Evolutionary conservation across 2,329 filamentous ascomycete genomes (phyloP).

Genomic region (Knufia petricola): DNA sequence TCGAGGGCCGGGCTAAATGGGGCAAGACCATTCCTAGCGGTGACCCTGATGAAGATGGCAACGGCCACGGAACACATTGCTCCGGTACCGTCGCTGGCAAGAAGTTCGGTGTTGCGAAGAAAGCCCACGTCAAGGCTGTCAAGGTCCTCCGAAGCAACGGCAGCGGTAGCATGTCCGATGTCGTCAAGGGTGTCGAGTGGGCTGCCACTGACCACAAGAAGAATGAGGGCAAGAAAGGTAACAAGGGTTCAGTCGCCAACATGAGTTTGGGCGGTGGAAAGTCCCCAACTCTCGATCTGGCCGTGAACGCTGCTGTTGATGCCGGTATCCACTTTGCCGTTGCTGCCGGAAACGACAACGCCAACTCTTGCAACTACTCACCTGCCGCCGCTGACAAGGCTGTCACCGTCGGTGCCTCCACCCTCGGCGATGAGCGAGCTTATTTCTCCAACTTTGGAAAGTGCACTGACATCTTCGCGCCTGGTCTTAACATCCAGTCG

Average conservation of each 20-base stretch:
- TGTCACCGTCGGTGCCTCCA: slow-evolving; percentile 91
- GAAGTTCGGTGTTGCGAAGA: slow-evolving; percentile 99
- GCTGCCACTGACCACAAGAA: slow-evolving; percentile 71
- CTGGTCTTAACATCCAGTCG: slow-evolving; percentile 90
- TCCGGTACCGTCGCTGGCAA: slow-evolving; percentile 95
- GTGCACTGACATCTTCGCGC: slow-evolving; percentile 98
- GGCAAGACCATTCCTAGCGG: slow-evolving; percentile 86
- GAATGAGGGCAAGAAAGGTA: slow-evolving; percentile 75
- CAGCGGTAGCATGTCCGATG: slow-evolving; percentile 96
- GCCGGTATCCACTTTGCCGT: slow-evolving; percentile 95
- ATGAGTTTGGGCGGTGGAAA: slow-evolving; percentile 99
- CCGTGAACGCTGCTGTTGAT: slow-evolving; percentile 86
- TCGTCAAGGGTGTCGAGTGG: slow-evolving; percentile 96
- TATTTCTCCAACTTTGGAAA: slow-evolving; percentile 99
- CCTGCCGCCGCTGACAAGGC: slow-evolving; percentile 85
- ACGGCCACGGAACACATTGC: slow-evolving; percentile 98
- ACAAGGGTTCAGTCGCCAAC: slow-evolving; percentile 98
- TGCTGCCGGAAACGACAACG: slow-evolving; percentile 96
- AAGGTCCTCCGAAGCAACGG: slow-evolving; percentile 98
- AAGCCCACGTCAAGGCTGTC: slow-evolving; percentile 91
- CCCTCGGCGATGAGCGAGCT: slow-evolving; percentile 85
- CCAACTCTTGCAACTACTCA: slow-evolving; percentile 98
- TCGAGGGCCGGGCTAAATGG: slow-evolving; percentile 91
- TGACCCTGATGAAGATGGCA: slow-evolving; percentile 80
- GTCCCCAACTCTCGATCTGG: slow-evolving; percentile 79